Percentiles rank a stretch among this genome's conserved stretches.
Evolutionary conservation across 1,284 basidiomycete genomes (phyloP).

Genomic region (Cryptococcus depauperatus): DNA sequence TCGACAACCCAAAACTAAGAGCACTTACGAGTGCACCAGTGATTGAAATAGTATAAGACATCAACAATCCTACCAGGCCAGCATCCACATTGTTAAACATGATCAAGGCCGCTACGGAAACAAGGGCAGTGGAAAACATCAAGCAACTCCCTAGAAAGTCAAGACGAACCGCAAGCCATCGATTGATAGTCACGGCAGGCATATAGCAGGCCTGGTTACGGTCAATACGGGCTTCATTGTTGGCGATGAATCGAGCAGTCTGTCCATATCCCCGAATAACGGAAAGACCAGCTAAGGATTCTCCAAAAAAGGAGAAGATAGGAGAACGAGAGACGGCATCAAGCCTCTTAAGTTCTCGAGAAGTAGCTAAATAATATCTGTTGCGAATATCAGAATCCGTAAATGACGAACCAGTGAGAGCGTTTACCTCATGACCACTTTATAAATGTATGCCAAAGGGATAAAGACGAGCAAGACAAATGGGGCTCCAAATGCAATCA

Average conservation of each 20-base stretch:
- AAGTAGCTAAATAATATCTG: conserved; percentile 84
- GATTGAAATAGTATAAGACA: conserved; percentile 75
- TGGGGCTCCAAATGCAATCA: conserved; percentile 74
- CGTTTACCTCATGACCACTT: conserved; percentile 63
- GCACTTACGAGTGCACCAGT: conserved; percentile 52
- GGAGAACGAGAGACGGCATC: conserved; percentile 85
- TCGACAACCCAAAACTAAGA: background rate
- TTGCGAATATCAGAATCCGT: conserved; percentile 9
- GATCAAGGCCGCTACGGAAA: conserved; percentile 66
- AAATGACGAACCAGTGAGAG: background rate
- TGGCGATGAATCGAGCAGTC: conserved; percentile 61
- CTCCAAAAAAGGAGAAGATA: conserved; percentile 80
- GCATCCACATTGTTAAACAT: conserved; percentile 67
- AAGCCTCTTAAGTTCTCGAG: conserved; percentile 82
- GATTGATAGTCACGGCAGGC: conserved; percentile 49
- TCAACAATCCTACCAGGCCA: conserved; percentile 81
- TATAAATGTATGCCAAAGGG: conserved; percentile 67
- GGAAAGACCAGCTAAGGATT: conserved; percentile 72
- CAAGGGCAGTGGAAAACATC: conserved; percentile 63
- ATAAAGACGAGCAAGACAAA: conserved; percentile 68
- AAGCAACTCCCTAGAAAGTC: conserved; percentile 76
- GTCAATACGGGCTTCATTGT: conserved; percentile 63
- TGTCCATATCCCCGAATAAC: conserved; percentile 76
- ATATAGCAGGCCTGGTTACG: conserved; percentile 51
- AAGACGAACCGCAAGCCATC: conserved; percentile 49